Evolutionary conservation across 805 yeast species (phyloP), one percentile per base, ranked within the genome.

Genomic region (Hanseniaspora lindneri): DNA sequence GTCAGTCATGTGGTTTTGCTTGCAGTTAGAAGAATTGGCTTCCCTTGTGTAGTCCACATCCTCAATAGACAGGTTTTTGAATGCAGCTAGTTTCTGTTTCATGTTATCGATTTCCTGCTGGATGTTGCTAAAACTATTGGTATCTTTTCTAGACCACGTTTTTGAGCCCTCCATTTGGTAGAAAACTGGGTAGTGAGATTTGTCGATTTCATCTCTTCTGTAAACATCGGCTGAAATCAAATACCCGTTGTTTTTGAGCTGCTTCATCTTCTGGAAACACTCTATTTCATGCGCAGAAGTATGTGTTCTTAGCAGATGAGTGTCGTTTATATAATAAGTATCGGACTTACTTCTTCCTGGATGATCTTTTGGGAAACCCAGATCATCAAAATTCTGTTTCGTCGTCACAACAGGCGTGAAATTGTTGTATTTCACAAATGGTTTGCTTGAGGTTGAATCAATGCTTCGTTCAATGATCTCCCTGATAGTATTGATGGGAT

Each of bases 91-190:
- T 27, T 57, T 64, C 32, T 70, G 63, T 7, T 95, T 87, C 42
- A 92, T 73, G 1, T 71, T 62, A 2, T 68, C 76, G 21, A 85
- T 74, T 57, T 86, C 95, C 1, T 58, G 47, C 71, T 66, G 13
- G 84, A 67, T 53, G 72, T 66, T 0, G 63, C 46, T 27, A 2
- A 57, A 23, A 55, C 23, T 54, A 55, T 3, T 39, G 48, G 14
- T 53, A 51, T 8, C 60, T 61, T 37, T 28, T 47, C 80, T 68
- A 7, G 75, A 67, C 97, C 97, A 92, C 2, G 80, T 63, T 51
- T 92, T 69, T 2, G 95, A 96, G 41, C 97, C 98, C 65, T 92
- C 98, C 86, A 92, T 77, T 64, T 92, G 98, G 59, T 92, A 96
- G 66, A 92, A 92, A 0, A 83, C 96, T 1, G 98, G 97, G 61